A percentile compares a stretch with the other conserved stretches of the same genome.
phyloP scores from a whole-genome alignment of 78 protist species.

The slime mould (Dictyostelium discoideum) region dicty_2.7 NC_007090.3:109501-110000 shows the following conservation, averaged over 20 bases:
- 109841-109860: slow-evolving; percentile 81
- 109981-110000: slow-evolving; percentile 72
- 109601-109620: slow-evolving; percentile 64
- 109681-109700: slow-evolving; percentile 36
- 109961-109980: slow-evolving; percentile 79
- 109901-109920: neutral
- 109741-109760: slow-evolving; percentile 51
- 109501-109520: neutral
- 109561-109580: slow-evolving; percentile 88
- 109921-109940: slow-evolving; percentile 81
- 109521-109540: slow-evolving; percentile 18
- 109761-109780: neutral
- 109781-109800: slow-evolving; percentile 92
- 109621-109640: slow-evolving; percentile 90
- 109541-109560: slow-evolving; percentile 46
- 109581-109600: slow-evolving; percentile 52
- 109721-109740: slow-evolving; percentile 23
- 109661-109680: slow-evolving; percentile 19
- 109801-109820: slow-evolving; percentile 89
- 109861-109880: slow-evolving; percentile 83
- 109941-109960: slow-evolving; percentile 87
- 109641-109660: slow-evolving; percentile 44
- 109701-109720: slow-evolving; percentile 56
- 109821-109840: slow-evolving; percentile 89
- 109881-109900: slow-evolving; percentile 89